Evolutionary conservation across 1,284 basidiomycete species (phyloP), one percentile per base, ranked within the genome.

Genomic region (Ustilago crameri): DNA sequence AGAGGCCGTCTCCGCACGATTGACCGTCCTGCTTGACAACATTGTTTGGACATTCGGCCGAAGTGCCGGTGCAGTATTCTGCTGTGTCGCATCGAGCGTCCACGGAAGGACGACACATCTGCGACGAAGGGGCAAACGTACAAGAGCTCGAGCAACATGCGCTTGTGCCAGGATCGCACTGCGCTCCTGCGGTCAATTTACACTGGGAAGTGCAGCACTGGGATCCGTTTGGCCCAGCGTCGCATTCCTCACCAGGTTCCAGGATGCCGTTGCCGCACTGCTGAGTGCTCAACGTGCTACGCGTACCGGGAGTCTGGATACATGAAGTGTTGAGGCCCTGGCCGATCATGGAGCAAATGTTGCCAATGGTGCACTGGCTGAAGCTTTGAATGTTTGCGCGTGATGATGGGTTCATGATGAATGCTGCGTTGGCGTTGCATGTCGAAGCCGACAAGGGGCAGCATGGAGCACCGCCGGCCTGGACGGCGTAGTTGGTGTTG

Each of bases 11-110:
- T 30, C 74, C 78, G 35, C 80, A 82, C 9, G 70, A 84, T 84
- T 76, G 82, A 86, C 92, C 92, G 81, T 95, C 91, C 4, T 88
- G 85, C 27, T 86, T 85, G 30, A 88, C 87, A 32, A 86, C 76
- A 79, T 95, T 92, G 18, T 85, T 72, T 0, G 93, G 93, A 83
- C 93, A 96, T 14, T 86, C 79, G 3, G 90, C 88, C 48, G 88
- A 90, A 49, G 86, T 88, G 3, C 93, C 93, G 0, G 90, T 89
- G 83, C 93, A 96, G 65, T 85, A 88, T 84, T 95, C 93, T n/a
- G 87, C 86, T 9, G 84, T 85, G 83, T 96, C 93, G 83, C 93
- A 96, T 14, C 75, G 84, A 0, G 84, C 65, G 82, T 94, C 90
- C 65, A 88, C 86, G 38, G 90, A 84, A 0, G 91, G 87, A 26